Evolutionary conservation across 179 eudicot species (phyloP).

Genomic region (Pouteria campechiana): DNA sequence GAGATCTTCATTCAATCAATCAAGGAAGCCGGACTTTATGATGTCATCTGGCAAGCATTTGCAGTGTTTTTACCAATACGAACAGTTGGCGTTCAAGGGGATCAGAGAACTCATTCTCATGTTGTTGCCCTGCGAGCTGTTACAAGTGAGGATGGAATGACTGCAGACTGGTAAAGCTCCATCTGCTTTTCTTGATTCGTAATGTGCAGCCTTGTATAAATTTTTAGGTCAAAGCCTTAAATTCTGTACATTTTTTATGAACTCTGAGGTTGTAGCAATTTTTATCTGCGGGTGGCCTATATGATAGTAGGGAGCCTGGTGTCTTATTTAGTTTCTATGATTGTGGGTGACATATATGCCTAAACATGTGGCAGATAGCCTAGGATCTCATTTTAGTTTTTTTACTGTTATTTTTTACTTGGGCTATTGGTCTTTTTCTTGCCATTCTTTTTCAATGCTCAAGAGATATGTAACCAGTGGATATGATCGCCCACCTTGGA

Average conservation of each 20-base stretch:
- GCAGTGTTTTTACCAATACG: conserved; percentile 76
- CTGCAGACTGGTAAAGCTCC: conserved; percentile 75
- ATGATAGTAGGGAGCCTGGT: no score
- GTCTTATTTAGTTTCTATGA: no score
- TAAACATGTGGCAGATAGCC: no score
- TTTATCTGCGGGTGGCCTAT: no score
- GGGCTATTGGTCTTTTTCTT: no score
- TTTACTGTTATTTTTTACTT: no score
- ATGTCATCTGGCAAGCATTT: conserved; percentile 95
- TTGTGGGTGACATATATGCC: no score
- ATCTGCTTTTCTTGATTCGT: neutral
- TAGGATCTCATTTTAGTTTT: no score
- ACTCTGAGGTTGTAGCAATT: neutral
- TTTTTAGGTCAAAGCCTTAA: neutral
- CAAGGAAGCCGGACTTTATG: conserved; percentile 83
- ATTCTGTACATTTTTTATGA: neutral
- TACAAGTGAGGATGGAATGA: conserved; percentile 98
- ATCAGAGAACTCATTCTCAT: conserved; percentile 87
- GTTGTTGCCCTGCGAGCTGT: conserved; percentile 90
- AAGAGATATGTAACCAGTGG: no score
- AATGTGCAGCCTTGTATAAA: neutral
- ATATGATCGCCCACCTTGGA: no score
- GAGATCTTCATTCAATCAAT: conserved; percentile 91
- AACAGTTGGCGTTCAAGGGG: conserved; percentile 97
- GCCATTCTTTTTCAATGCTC: no score